These are phyloP conservation scores for Chenopodium formosanum DNA, from an alignment of 148 eudicot genomes.

Conservation along the genomic window DNA sequence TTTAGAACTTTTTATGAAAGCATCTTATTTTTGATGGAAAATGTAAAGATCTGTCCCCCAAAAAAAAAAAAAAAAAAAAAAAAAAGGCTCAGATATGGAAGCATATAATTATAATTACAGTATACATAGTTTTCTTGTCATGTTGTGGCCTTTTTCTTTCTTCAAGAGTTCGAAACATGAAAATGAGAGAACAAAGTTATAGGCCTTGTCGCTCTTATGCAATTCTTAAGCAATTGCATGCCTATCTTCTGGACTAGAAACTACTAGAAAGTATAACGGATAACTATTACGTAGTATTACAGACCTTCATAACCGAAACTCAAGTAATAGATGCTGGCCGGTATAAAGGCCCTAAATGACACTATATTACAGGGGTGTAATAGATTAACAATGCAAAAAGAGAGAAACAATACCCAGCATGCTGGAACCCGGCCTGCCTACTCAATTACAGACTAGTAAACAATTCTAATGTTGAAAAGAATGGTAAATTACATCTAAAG, in stretches of 20 bases:
- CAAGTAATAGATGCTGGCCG: too few species aligned
- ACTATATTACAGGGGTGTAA: neutral
- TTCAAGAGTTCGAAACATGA: too few species aligned
- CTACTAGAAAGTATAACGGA: neutral
- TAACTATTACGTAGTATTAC: neutral
- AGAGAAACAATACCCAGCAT: neutral
- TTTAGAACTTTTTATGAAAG: too few species aligned
- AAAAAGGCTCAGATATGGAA: too few species aligned
- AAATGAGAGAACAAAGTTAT: too few species aligned
- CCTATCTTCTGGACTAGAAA: neutral
- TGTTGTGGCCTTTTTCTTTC: too few species aligned
- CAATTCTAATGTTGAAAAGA: constrained; percentile 19
- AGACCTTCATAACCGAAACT: neutral
- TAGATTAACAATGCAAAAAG: neutral
- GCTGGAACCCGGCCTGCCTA: neutral
- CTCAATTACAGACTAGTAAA: neutral
- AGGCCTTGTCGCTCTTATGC: neutral
- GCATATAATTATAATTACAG: too few species aligned
- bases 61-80: too few species aligned
- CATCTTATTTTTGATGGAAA: too few species aligned
- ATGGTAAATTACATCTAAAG: constrained; percentile 5
- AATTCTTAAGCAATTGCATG: neutral
- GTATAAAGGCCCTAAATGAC: neutral
- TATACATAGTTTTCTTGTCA: too few species aligned
- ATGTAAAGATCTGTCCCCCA: too few species aligned